Conservation (phyloP, 2,329 filamentous ascomycete species). For the Colletotrichum eremochloae region DNA sequence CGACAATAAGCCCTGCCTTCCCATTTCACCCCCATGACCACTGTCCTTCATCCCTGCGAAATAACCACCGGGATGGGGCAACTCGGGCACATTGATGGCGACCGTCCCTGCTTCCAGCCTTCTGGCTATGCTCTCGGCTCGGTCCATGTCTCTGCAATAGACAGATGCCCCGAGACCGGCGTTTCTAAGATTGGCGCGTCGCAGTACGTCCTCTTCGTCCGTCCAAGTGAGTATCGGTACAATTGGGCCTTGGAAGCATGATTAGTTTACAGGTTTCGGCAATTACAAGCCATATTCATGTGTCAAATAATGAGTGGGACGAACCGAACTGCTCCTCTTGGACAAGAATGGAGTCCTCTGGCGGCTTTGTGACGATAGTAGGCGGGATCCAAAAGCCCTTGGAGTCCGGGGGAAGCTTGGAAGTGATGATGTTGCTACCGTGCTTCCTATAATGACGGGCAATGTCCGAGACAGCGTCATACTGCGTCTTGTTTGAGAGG, state of each 20-base stretch:
- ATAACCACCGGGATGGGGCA: conserved; percentile 49
- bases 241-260: conserved; percentile 63
- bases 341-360: conserved; percentile 68
- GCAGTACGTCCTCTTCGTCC: conserved; percentile 70
- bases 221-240: conserved; percentile 73
- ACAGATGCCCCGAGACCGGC: conserved; percentile 70
- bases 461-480: conserved; percentile 67
- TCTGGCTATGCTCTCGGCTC: conserved; percentile 65
- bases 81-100: conserved; percentile 66
- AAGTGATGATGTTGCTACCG: conserved; percentile 53
- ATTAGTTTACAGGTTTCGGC: background rate
- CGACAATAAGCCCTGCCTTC: conserved; percentile 50
- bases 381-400: conserved; percentile 69
- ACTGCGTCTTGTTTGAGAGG: conserved; percentile 75
- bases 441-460: conserved; percentile 46
- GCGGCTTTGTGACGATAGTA: conserved; percentile 71
- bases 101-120: conserved; percentile 70
- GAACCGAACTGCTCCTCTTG: conserved; percentile 62
- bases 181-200: conserved; percentile 65
- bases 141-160: conserved; percentile 65
- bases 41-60: conserved; percentile 52
- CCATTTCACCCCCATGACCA: conserved; percentile 52
- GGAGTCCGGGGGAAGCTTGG: conserved; percentile 39
- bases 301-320: background rate
- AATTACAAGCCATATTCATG: background rate